Base-by-base conservation (phyloP, 192 early-diverging fungal genomes). In the Coemansia sp. region DNA sequence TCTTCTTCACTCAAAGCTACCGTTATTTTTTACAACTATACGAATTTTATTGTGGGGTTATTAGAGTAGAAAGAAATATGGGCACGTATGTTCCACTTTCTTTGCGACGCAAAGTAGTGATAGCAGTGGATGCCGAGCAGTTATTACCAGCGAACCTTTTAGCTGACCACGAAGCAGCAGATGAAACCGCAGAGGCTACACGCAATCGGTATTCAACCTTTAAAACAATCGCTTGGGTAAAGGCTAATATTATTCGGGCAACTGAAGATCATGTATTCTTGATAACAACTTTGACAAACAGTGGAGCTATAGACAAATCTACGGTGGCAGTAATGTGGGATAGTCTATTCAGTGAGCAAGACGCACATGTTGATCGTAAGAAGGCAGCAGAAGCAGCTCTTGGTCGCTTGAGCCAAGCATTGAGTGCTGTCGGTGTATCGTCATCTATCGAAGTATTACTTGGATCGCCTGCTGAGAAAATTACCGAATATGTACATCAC, bases 221-320 rank as follows among this genome's bases (percentile, higher is more conserved):
- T 62, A 81, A 81, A 34, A 71, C 73, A 9, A 57, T 81, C 0
- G 78, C 78, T 0, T 81, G 78, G 78, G 60, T 54, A 48, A 81
- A 81, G 23, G 73, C 72, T 16, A 81, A 81, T 49, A 19, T 81
- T 12, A 38, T 81, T 4, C 73, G 78, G 2, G 6, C 68, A 0
- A 2, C 8, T 5, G 56, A 71, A 18, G 78, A 81, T 73, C 78
- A 81, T 48, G 73, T 81, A 31, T 81, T 81, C 38, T 58, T 81
- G 3, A 59, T 71, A 1, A 65, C 78, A 0, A 38, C 59, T 0
- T n/a, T 81, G 18, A 66, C 25, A 24, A 55, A 7, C n/a, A 18
- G n/a, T 12, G 24, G 23, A 2, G 30, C 16, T 4, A 25, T 65
- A 2, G 64, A 69, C 30, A 48, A 27, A 19, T 8, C 28, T 0